phyloP scores from a whole-genome alignment of 495 filamentous ascomycete genomes.

The Xylaria acuta region DNA sequence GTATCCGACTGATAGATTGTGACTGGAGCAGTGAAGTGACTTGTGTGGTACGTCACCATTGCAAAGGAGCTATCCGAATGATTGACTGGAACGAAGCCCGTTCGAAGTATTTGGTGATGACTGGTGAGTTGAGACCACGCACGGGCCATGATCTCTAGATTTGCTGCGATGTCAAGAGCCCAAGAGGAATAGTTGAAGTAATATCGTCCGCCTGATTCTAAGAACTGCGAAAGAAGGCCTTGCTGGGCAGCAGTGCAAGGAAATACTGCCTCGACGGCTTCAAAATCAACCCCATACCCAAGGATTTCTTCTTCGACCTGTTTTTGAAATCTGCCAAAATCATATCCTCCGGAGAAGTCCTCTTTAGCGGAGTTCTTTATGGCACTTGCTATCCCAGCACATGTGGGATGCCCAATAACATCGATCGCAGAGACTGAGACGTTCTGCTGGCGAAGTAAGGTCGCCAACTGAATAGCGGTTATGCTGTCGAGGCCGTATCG shows the following conservation, averaged over 20 bases:
- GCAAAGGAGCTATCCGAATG: constrained; percentile 65
- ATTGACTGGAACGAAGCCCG: constrained; percentile 67
- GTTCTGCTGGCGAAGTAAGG: constrained; percentile 63
- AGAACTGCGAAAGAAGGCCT: constrained; percentile 67
- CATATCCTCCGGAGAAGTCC: constrained; percentile 48
- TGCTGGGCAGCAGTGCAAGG: constrained; percentile 71
- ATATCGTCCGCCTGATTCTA: constrained; percentile 58
- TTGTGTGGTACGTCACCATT: constrained; percentile 63
- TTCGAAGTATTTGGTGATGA: constrained; percentile 72
- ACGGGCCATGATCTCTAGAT: constrained; percentile 41
- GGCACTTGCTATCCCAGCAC: constrained; percentile 52
- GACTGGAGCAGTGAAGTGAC: constrained; percentile 31
- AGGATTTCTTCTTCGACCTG: constrained; percentile 38
- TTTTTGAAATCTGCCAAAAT: constrained; percentile 46
- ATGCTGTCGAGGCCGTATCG: constrained; percentile 89
- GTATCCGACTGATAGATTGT: constrained; percentile 6
- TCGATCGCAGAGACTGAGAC: constrained; percentile 67
- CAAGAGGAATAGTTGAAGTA: constrained; percentile 70
- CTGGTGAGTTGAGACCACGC: constrained; percentile 64
- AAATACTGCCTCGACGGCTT: constrained; percentile 51
- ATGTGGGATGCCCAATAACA: constrained; percentile 68
- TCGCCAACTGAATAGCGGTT: constrained; percentile 78
- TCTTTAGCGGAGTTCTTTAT: background rate
- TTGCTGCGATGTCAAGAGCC: constrained; percentile 38
- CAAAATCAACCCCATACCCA: constrained; percentile 6